Evolutionary conservation across 768 basidiomycete species (phyloP).

Genomic region (Mycena alexandri): DNA sequence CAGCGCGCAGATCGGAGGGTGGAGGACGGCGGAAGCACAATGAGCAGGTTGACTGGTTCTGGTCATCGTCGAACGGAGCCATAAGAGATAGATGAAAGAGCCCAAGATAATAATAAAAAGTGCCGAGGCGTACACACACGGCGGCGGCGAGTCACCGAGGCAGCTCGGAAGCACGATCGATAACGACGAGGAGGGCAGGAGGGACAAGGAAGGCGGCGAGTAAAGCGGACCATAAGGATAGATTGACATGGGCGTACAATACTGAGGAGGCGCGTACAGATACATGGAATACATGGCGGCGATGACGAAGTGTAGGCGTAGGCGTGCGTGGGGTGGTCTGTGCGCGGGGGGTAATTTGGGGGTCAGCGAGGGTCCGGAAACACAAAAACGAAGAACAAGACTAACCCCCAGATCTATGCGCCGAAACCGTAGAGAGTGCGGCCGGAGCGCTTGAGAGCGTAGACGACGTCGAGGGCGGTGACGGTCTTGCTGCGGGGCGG

Average conservation of each 20-base stretch:
- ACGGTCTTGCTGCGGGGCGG: no score
- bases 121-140: no score
- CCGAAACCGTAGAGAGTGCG: slow-evolving; percentile 88
- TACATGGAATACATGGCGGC: background rate
- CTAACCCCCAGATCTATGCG: slow-evolving; percentile 55
- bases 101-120: no score
- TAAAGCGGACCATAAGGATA: background rate
- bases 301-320: background rate
- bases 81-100: no score
- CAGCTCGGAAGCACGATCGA: no score
- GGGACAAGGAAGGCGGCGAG: no score
- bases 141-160: no score
- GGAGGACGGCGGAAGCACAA: no score
- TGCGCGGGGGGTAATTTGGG: background rate
- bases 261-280: background rate
- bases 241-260: slow-evolving; percentile 12
- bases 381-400: background rate
- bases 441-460: slow-evolving; percentile 78
- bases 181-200: no score
- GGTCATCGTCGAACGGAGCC: no score
- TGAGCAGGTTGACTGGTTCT: no score
- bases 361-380: background rate
- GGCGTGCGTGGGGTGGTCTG: background rate
- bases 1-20: no score
- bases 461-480: slow-evolving; percentile 68